Evolutionary conservation across 2,329 filamentous ascomycete species (phyloP).

Genomic region (Colletotrichum camelliae): DNA sequence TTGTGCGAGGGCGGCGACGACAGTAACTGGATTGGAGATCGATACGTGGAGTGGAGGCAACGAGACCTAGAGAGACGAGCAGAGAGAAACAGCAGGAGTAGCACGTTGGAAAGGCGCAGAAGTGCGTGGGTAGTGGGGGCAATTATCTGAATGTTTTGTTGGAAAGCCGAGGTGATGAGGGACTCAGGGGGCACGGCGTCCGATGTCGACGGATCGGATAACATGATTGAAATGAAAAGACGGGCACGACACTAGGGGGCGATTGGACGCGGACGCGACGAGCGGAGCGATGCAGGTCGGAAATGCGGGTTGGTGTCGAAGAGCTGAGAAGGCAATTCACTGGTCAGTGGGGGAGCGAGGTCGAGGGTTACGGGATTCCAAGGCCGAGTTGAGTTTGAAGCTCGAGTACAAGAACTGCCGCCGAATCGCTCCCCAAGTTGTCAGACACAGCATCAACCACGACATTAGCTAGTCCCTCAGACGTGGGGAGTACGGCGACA

Average conservation of each 20-base stretch:
- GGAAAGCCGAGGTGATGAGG: conserved; percentile 1
- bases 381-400: not conserved
- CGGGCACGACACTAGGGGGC: not conserved
- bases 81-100: not conserved
- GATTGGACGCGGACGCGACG: not conserved
- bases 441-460: not conserved
- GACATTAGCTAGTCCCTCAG: not conserved
- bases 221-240: not conserved
- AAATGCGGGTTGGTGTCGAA: conserved; percentile 14
- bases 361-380: not conserved
- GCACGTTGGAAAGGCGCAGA: not conserved
- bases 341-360: not conserved
- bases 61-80: not conserved
- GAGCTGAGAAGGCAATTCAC: not conserved
- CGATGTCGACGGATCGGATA: conserved; percentile 9
- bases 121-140: not conserved
- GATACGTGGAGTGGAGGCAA: not conserved
- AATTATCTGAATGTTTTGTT: not conserved
- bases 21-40: not conserved
- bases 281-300: not conserved
- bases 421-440: not conserved
- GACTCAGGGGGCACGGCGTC: not conserved
- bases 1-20: not conserved
- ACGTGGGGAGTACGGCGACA: not conserved
- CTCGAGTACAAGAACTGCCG: not conserved